Evolutionary conservation across 73 alveolate genomes (phyloP).

Genomic region (Paramecium tetraurelia): DNA sequence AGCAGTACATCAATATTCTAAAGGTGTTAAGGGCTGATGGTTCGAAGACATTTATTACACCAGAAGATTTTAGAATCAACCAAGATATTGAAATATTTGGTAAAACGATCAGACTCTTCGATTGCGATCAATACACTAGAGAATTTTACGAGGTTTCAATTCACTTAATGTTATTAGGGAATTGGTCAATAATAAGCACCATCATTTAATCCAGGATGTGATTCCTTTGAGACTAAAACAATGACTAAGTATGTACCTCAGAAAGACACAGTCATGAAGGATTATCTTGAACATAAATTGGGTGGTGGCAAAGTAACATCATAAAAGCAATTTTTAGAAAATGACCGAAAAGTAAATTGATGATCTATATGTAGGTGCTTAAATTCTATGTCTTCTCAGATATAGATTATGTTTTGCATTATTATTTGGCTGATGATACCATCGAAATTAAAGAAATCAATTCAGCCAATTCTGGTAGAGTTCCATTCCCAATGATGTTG

Average conservation of each 20-base stretch:
- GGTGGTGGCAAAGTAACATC: constrained; percentile 92
- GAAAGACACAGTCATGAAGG: constrained; percentile 81
- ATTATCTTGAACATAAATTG: constrained; percentile 84
- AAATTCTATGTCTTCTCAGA: constrained; percentile 81
- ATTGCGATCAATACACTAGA: constrained; percentile 88
- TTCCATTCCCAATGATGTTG: constrained; percentile 85
- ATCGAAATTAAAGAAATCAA: constrained; percentile 91
- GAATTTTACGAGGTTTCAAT: constrained; percentile 76
- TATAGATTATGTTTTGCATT: constrained; percentile 85
- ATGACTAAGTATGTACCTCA: constrained; percentile 47
- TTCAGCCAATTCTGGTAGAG: constrained; percentile 90
- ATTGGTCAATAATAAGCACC: constrained; percentile 67
- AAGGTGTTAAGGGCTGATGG: constrained; percentile 77
- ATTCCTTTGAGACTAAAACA: neutral
- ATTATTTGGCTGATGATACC: constrained; percentile 95
- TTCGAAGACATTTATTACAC: constrained; percentile 65
- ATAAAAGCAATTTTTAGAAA: constrained; percentile 89
- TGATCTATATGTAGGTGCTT: constrained; percentile 13
- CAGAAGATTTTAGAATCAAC: constrained; percentile 81
- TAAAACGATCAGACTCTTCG: constrained; percentile 74
- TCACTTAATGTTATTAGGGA: neutral
- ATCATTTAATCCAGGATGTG: neutral
- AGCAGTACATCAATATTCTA: neutral
- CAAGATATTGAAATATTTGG: constrained; percentile 77
- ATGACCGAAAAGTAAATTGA: constrained; percentile 82